phyloP scores from a whole-genome alignment of 768 basidiomycete genomes.

The Boletus rubropictus region DNA sequence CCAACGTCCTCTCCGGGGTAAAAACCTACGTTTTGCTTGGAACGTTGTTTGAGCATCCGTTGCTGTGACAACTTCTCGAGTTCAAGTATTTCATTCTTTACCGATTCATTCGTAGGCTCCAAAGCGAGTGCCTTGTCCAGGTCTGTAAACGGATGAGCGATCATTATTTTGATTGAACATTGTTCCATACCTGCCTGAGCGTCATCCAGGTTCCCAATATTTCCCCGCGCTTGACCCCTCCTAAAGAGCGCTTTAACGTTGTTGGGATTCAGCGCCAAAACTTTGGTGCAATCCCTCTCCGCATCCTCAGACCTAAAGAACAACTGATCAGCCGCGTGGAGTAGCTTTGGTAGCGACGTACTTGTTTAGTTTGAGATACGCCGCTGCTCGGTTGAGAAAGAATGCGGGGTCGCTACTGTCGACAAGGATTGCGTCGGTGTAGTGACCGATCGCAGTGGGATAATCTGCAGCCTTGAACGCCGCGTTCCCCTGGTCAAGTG shows the following conservation, averaged over 20 bases:
- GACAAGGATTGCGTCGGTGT: slow-evolving; percentile 72
- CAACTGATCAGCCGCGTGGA: slow-evolving; percentile 2
- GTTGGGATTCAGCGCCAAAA: slow-evolving; percentile 45
- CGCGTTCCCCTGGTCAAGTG: slow-evolving; percentile 62
- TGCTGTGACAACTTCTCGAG: slow-evolving; percentile 37
- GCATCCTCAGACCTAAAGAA: slow-evolving; percentile 65
- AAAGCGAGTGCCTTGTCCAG: slow-evolving; percentile 49
- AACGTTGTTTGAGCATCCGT: slow-evolving; percentile 29
- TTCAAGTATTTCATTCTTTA: slow-evolving; percentile 57
- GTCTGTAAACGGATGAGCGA: slow-evolving; percentile 40
- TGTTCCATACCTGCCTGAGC: slow-evolving; percentile 51
- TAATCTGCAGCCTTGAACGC: slow-evolving; percentile 82
- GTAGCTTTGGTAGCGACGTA: slow-evolving; percentile 41
- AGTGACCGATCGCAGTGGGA: slow-evolving; percentile 76
- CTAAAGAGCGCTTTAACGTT: slow-evolving; percentile 82
- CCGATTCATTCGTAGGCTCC: slow-evolving; percentile 60
- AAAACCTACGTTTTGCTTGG: slow-evolving; percentile 28
- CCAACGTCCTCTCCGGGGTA: not conserved
- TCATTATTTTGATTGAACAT: not conserved
- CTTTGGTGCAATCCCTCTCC: slow-evolving; percentile 71
- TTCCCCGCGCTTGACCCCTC: slow-evolving; percentile 65
- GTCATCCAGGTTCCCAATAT: slow-evolving; percentile 46
- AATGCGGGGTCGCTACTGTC: slow-evolving; percentile 70
- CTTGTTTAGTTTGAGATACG: slow-evolving; percentile 94
- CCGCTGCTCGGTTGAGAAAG: slow-evolving; percentile 83